Evolutionary conservation across 2,329 filamentous ascomycete species (phyloP).

Genomic region (Pezicula neosporulosa): DNA sequence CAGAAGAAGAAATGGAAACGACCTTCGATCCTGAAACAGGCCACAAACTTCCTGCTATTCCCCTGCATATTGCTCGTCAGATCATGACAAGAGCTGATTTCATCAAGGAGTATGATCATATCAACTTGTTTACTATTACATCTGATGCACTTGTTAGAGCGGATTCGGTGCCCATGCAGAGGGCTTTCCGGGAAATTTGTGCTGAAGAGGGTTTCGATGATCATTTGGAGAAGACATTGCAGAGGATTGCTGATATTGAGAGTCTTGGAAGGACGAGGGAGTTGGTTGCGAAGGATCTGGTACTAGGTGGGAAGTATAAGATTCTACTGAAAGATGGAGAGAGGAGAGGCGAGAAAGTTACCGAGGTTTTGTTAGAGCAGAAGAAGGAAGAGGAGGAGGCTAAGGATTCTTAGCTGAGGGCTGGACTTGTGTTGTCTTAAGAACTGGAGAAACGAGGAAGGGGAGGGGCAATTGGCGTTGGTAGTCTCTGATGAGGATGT

Average conservation of each 20-base stretch:
- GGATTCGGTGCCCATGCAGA: conserved; percentile 94
- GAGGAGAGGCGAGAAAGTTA: conserved; percentile 19
- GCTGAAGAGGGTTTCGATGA: conserved; percentile 72
- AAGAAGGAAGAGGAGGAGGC: conserved; percentile 15
- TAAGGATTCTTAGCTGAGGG: not conserved
- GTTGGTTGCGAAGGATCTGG: conserved; percentile 91
- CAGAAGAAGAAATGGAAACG: conserved; percentile 58
- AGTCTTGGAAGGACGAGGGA: conserved; percentile 91
- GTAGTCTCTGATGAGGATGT: too few species aligned
- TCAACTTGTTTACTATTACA: conserved; percentile 95
- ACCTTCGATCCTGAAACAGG: conserved; percentile 64
- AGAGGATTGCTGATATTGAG: conserved; percentile 90
- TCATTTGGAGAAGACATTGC: conserved; percentile 76
- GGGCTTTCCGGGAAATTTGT: conserved; percentile 85
- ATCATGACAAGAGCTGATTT: conserved; percentile 97
- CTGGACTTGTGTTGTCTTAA: too few species aligned
- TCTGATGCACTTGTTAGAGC: conserved; percentile 82
- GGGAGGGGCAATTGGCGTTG: not conserved
- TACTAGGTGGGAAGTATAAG: conserved; percentile 77
- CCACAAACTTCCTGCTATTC: conserved; percentile 75
- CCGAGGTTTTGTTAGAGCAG: conserved; percentile 23
- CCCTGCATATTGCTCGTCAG: conserved; percentile 79
- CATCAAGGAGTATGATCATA: conserved; percentile 85
- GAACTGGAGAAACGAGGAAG: not conserved
- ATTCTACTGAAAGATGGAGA: conserved; percentile 37